These are phyloP conservation scores for Epichloe glyceriae DNA, from an alignment of 2,329 filamentous ascomycete genomes.

Conservation along the genomic window DNA sequence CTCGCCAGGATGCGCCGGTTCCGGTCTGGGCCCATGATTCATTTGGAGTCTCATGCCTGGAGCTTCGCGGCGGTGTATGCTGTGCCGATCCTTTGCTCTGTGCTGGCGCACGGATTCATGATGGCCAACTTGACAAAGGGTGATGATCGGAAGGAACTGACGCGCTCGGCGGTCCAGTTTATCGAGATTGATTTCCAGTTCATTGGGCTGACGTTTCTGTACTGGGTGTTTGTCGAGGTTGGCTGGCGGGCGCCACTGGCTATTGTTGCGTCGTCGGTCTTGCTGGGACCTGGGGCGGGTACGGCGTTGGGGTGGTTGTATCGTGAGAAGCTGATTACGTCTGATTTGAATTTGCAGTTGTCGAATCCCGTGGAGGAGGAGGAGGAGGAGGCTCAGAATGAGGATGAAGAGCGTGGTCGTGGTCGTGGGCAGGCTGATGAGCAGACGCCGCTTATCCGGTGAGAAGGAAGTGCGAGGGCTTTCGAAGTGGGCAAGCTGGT, in stretches of 20 bases:
- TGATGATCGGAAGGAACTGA: conserved; percentile 37
- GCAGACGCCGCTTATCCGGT: conserved; percentile 22
- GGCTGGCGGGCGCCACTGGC: conserved; percentile 28
- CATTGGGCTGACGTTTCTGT: conserved; percentile 33
- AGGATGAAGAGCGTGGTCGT: conserved; percentile 8
- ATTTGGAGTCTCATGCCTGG: conserved; percentile 29
- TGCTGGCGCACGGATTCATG: conserved; percentile 28
- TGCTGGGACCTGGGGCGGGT: conserved; percentile 26
- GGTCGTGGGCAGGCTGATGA: conserved; percentile 12
- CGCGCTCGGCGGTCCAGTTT: conserved; percentile 31
- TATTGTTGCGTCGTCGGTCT: conserved; percentile 15
- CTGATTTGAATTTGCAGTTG: conserved; percentile 10
- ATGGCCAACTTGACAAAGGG: conserved; percentile 24
- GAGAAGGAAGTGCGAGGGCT: background rate
- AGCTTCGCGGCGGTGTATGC: conserved; percentile 30
- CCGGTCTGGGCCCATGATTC: conserved; percentile 18
- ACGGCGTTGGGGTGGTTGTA: conserved; percentile 27
- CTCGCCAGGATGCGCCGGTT: conserved; percentile 14
- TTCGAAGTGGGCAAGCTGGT: background rate
- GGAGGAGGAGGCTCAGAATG: conserved; percentile 8
- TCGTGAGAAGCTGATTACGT: conserved; percentile 21
- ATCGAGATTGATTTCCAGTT: conserved; percentile 34
- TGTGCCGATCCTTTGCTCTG: conserved; percentile 30
- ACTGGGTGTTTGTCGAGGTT: conserved; percentile 40
- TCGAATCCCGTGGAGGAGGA: conserved; percentile 5